Conservation (phyloP, 1,284 basidiomycete species). For the Ceraceosorus bombacis region DNA sequence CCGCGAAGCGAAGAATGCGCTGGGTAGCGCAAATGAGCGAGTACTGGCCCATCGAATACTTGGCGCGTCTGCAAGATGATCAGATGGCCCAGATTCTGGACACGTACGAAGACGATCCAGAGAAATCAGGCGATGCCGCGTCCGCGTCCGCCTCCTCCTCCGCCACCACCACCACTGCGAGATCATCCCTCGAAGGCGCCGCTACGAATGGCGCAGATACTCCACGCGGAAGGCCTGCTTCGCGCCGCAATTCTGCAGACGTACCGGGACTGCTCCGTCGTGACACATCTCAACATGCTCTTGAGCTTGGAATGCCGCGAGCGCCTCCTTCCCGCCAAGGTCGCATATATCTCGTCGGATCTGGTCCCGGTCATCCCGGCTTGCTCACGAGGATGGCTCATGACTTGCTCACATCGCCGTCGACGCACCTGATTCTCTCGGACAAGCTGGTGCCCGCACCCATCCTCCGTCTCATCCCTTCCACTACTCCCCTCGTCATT, state of each 20-base stretch:
- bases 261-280: neutral
- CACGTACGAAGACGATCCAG: constrained; percentile 2
- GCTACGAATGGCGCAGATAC: neutral
- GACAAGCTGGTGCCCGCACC: constrained; percentile 94
- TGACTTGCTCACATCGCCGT: constrained; percentile 61
- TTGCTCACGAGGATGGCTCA: constrained; percentile 82
- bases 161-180: too few species aligned
- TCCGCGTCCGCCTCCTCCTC: neutral
- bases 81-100: constrained; percentile 59
- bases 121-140: neutral
- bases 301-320: constrained; percentile 28
- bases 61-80: constrained; percentile 61
- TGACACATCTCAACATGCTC: constrained; percentile 28
- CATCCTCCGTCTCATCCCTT: constrained; percentile 78
- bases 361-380: constrained; percentile 87
- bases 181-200: neutral
- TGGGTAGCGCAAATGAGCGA: constrained; percentile 53
- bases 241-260: too few species aligned
- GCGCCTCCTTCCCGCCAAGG: constrained; percentile 17
- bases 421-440: constrained; percentile 77
- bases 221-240: neutral
- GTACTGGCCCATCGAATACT: constrained; percentile 77
- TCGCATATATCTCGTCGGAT: constrained; percentile 68
- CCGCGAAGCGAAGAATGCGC: constrained; percentile 45
- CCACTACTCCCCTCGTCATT: constrained; percentile 59